A percentile compares a stretch with the other conserved stretches of the same genome.
Conservation (phyloP, 192 early-diverging fungal species). For the Entophlyctis luteolus region DNA sequence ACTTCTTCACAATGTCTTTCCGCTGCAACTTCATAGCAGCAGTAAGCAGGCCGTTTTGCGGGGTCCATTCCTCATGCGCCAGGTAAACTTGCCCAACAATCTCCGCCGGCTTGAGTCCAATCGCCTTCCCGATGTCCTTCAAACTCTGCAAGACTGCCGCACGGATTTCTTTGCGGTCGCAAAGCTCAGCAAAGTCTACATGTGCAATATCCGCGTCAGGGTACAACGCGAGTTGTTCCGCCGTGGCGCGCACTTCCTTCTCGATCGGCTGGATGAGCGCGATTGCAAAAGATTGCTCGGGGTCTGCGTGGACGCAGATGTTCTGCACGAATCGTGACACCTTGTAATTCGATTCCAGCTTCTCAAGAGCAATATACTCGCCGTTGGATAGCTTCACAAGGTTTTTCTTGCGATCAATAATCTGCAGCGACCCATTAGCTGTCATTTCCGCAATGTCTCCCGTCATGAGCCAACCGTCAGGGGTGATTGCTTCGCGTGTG, state of each 20-base stretch:
- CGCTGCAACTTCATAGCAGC: slow-evolving; percentile 91
- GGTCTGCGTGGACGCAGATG: slow-evolving; percentile 59
- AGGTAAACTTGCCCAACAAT: slow-evolving; percentile 63
- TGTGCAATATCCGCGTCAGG: slow-evolving; percentile 14
- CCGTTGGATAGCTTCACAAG: slow-evolving; percentile 38
- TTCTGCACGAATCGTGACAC: slow-evolving; percentile 66
- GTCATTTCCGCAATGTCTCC: slow-evolving; percentile 82
- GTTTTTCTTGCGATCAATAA: slow-evolving; percentile 84
- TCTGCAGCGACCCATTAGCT: slow-evolving; percentile 59
- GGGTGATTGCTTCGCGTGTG: slow-evolving; percentile 63
- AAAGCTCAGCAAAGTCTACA: slow-evolving; percentile 49
- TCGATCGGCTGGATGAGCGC: slow-evolving; percentile 70
- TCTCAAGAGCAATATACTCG: slow-evolving; percentile 79
- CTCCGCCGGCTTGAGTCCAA: slow-evolving; percentile 70
- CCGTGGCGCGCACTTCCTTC: slow-evolving; percentile 49
- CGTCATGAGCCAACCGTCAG: slow-evolving; percentile 82
- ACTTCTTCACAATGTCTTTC: slow-evolving; percentile 65
- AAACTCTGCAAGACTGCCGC: slow-evolving; percentile 53
- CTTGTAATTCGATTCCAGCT: slow-evolving; percentile 87
- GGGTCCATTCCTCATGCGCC: slow-evolving; percentile 75
- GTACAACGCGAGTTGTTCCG: slow-evolving; percentile 23
- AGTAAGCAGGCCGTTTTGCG: slow-evolving; percentile 43
- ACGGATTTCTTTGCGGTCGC: slow-evolving; percentile 40
- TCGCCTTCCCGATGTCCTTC: slow-evolving; percentile 54
- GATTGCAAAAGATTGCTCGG: slow-evolving; percentile 65